phyloP scores from a whole-genome alignment of 176 grass and related monocot genomes.

The Zoysia pacifica region DNA sequence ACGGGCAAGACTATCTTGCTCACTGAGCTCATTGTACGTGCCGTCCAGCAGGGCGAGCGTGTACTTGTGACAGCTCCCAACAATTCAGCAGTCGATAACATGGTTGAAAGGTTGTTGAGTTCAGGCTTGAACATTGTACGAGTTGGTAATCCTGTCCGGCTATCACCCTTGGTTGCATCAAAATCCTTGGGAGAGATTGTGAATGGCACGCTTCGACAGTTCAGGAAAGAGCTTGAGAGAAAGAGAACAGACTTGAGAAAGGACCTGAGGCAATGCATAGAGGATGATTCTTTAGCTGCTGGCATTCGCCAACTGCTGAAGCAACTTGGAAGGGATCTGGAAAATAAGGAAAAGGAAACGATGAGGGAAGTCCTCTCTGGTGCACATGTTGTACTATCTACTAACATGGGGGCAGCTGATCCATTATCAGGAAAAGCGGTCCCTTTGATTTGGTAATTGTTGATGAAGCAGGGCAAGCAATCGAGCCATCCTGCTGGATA shows the following conservation, averaged over 20 bases:
- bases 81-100: conserved; percentile 83
- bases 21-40: conserved; percentile 66
- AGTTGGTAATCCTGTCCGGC: conserved; percentile 86
- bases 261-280: conserved; percentile 85
- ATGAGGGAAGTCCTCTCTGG: conserved; percentile 79
- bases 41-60: conserved; percentile 81
- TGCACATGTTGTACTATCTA: conserved; percentile 80
- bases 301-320: conserved; percentile 94
- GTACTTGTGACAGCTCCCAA: conserved; percentile 88
- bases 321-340: conserved; percentile 78
- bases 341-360: conserved; percentile 89
- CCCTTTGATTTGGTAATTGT: conserved; percentile 88
- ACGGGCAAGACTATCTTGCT: conserved; percentile 89
- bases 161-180: conserved; percentile 73
- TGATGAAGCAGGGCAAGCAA: conserved; percentile 91
- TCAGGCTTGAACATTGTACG: conserved; percentile 81
- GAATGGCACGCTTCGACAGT: conserved; percentile 62
- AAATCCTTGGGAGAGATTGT: conserved; percentile 87
- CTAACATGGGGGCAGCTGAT: conserved; percentile 83
- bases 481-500: conserved; percentile 93
- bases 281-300: conserved; percentile 86
- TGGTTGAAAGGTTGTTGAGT: conserved; percentile 75
- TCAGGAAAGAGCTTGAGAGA: conserved; percentile 90
- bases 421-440: conserved; percentile 69
- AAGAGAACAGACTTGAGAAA: conserved; percentile 89